Base-by-base conservation (phyloP, 2,329 filamentous ascomycete species). In the Colletotrichum kahawae region DNA sequence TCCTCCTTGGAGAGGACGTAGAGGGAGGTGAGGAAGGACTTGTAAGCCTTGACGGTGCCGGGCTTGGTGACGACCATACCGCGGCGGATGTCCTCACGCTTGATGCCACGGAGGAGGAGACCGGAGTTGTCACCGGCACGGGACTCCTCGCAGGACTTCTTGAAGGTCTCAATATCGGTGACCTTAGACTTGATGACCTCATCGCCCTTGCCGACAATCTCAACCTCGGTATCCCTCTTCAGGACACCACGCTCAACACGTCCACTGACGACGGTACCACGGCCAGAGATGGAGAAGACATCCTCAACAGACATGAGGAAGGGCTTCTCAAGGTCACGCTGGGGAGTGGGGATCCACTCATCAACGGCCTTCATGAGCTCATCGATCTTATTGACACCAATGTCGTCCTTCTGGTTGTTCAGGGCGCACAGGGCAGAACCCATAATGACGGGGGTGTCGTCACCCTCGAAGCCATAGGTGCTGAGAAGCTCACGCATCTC, bases 151-250 rank as follows among this genome's bases (percentile, higher is more conserved):
- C 97, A 98, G 65, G 95, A 97, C 92, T 99, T 99, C 92, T 98
- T 98, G 92, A 99, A 99, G 79, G 96, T 99, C 90, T 99, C 97
- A 80, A 99, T 98, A 83, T 99, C 97, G 82, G 97, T 99, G 79
- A 99, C 96, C 91, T 98, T 98, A 86, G 97, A 98, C 93, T 97
- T 98, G 90, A 98, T 95, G 79, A 95, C 88, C 60, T 92, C 90
- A 72, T 88, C 86, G 79, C 93, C 92, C 90, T 97, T 98, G 84
- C 97, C 97, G 77, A 99, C 91, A 78, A 99, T 92, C 90, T 99
- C 97, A 79, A 99, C 92, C 83, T 99, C 97, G 78, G 93, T 90
- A 85, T 99, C 97, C 87, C 92, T 95, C 94, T 98, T 98, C 83
- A 99, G 89, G 73, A 92, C 86, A 89, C 97, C 97, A 84, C 97